These are phyloP conservation scores for Pestalotiopsis sp. DNA, from an alignment of 2,329 filamentous ascomycete genomes.

Conservation along the genomic window DNA sequence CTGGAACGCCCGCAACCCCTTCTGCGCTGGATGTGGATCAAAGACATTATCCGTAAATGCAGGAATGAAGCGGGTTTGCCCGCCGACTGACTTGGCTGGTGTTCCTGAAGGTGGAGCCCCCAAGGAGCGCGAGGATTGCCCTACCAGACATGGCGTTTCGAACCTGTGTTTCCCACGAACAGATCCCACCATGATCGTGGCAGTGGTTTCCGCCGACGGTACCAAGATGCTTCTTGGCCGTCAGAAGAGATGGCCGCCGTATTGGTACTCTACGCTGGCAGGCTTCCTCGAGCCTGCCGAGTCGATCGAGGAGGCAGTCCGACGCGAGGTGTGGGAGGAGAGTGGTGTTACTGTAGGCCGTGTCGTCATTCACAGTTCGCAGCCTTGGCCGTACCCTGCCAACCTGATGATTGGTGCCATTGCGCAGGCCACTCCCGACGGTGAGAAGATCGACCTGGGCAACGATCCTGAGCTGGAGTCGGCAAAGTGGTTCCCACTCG, in stretches of 20 bases:
- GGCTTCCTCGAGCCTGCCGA: slow-evolving; percentile 87
- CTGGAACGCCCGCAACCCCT: slow-evolving; percentile 93
- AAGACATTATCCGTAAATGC: slow-evolving; percentile 78
- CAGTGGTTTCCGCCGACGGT: slow-evolving; percentile 81
- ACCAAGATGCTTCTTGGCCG: slow-evolving; percentile 81
- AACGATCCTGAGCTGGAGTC: slow-evolving; percentile 91
- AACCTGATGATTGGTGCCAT: slow-evolving; percentile 88
- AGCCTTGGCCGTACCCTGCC: slow-evolving; percentile 86
- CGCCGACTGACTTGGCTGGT: slow-evolving; percentile 65
- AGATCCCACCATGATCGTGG: slow-evolving; percentile 94
- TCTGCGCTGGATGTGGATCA: slow-evolving; percentile 87
- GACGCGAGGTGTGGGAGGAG: slow-evolving; percentile 86
- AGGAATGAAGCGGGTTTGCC: slow-evolving; percentile 80
- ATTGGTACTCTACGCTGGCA: slow-evolving; percentile 89
- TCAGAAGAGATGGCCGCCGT: slow-evolving; percentile 77
- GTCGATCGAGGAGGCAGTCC: slow-evolving; percentile 81
- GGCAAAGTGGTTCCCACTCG: slow-evolving; percentile 84
- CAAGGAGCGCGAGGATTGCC: slow-evolving; percentile 68
- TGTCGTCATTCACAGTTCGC: slow-evolving; percentile 80
- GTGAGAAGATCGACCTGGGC: slow-evolving; percentile 79
- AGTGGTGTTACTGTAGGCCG: slow-evolving; percentile 75
- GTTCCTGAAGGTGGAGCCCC: slow-evolving; percentile 40
- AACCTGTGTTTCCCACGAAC: slow-evolving; percentile 93
- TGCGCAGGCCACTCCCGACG: slow-evolving; percentile 76
- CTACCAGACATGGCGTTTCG: slow-evolving; percentile 80